Base-by-base conservation (phyloP, 306 rosid species). In the Acmispon strigosus region DNA sequence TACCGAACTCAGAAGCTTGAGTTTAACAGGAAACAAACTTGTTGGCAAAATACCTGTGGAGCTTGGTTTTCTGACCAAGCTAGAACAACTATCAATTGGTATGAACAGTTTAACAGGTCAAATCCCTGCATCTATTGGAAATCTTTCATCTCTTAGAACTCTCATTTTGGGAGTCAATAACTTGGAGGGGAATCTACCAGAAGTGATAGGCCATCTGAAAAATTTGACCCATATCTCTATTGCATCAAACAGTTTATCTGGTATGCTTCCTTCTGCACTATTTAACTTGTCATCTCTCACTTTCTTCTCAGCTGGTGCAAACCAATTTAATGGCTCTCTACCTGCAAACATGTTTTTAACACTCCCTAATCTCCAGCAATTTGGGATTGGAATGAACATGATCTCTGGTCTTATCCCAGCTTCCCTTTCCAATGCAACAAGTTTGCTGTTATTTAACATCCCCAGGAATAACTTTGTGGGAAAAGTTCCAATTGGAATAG, bases 41-140 rank as follows among this genome's bases (percentile, higher is more conserved):
- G 62, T 24, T 2, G 86, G 81, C 1, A 69, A 60, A 5, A 81
- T 83, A 68, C 83, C 77, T 0, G 2, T 1, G 24, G 79, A 81
- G 61, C 37, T 83, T 42, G 81, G 83, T 4, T 66, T 69, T 8
- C 39, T 83, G 17, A 16, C 7, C 13, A 77, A 76, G 71, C 79
- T 83, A 44, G 49, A 5, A 19, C 0, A 1, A 0, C 36, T 85
- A 16, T 16, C 8, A 11, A 14, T 74, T 34, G 20, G 0, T 10
- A 3, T 4, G 27, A 77, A 77, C 55, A 70, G 62, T 36, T 82
- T 85, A 34, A 80, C 41, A 1, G 83, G 83, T 32, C 59, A 55
- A n/a, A 85, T 82, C 57, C 81, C 86, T 17, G 10, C 77, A 49
- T 83, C 73, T 39, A 15, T 84, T 12, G 78, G 83, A 11, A 84